A percentile compares a stretch with the other conserved stretches of the same genome.
Evolutionary conservation across 805 yeast genomes (phyloP).

Genomic region (Diddensiella caesifluorescens): DNA sequence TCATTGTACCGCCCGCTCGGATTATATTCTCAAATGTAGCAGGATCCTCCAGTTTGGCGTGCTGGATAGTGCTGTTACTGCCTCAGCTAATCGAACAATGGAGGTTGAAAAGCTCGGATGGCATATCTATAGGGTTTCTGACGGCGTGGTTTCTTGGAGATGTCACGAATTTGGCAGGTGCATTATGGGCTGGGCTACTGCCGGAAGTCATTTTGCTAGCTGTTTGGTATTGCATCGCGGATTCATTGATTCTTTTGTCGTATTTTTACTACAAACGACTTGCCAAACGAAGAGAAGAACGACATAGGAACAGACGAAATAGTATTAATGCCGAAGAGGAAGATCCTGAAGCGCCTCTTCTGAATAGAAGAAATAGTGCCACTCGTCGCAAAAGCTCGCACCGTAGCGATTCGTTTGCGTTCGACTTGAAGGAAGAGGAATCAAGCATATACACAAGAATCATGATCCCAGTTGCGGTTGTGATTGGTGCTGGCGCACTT

Average conservation of each 20-base stretch:
- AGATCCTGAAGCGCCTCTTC: slow-evolving; percentile 25
- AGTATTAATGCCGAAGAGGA: slow-evolving; percentile 8
- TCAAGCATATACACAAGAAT: slow-evolving; percentile 43
- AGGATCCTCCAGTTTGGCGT: slow-evolving; percentile 68
- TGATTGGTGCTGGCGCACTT: slow-evolving; percentile 53
- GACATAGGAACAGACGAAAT: slow-evolving; percentile 2
- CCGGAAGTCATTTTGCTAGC: slow-evolving; percentile 69
- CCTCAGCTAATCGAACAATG: slow-evolving; percentile 81
- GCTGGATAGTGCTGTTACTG: slow-evolving; percentile 71
- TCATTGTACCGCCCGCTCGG: slow-evolving; percentile 23
- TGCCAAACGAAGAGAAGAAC: slow-evolving; percentile 1
- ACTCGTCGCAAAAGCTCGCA: slow-evolving; percentile 3
- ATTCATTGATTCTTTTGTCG: slow-evolving; percentile 50
- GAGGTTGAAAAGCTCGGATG: slow-evolving; percentile 66
- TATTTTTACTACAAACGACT: slow-evolving; percentile 48
- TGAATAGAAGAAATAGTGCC: slow-evolving; percentile 22
- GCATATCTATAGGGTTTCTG: slow-evolving; percentile 64
- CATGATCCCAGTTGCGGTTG: slow-evolving; percentile 56
- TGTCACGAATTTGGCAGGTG: slow-evolving; percentile 58
- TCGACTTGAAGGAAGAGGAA: slow-evolving; percentile 39
- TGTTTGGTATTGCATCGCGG: slow-evolving; percentile 72
- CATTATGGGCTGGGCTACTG: slow-evolving; percentile 63
- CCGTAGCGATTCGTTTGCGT: slow-evolving; percentile 40
- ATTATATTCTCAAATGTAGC: slow-evolving; percentile 52
- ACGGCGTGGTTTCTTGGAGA: slow-evolving; percentile 71